Evolutionary conservation across 768 basidiomycete genomes (phyloP), one percentile per base, ranked within the genome.

Genomic region (Solioccasus polychromus): DNA sequence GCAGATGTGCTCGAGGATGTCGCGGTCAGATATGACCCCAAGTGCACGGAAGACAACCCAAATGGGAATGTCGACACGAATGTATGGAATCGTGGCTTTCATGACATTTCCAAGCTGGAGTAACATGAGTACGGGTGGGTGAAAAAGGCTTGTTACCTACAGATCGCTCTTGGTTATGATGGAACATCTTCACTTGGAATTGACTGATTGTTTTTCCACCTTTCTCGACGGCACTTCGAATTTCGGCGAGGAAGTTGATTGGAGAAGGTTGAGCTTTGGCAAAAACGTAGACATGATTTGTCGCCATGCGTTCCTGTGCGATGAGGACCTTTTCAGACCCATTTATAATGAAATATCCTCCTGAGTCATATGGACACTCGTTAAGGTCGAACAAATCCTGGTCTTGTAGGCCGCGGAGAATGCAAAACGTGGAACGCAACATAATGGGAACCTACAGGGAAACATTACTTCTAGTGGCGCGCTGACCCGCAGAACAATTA

Each of bases 291-390:
- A 99, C 96, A 61, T 96, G 94, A 71, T 99, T 99, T 19, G 92
- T 94, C 9, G 96, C 95, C 94, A 98, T 98, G 42, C 96, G 84
- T 66, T 99, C 96, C 67, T 99, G 96, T 2, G 96, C 96, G 66
- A 99, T 99, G 50, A 99, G 76, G n/a, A 99, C 96, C 68, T 99
- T 99, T 66, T 99, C 96, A 3, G 96, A 98, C 11, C 96, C 96
- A 57, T 97, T 98, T 72, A 99, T 97, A 62, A 99, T 92, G 67
- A 99, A 99, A 66, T 99, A 99, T 39, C 96, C 96, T 66, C 96
- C 96, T 30, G 93, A 92, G 68, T 99, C 96, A 61, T 94, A 95
- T 5, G 95, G 95, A 63, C 96, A 99, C 70, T 99, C 96, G 61
- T 96, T 97, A 55, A 98, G 71, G 58, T 93, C 89, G 64, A 84